Conservation (phyloP, 257 asterid genomes). For the Nicotiana paniculata region DNA sequence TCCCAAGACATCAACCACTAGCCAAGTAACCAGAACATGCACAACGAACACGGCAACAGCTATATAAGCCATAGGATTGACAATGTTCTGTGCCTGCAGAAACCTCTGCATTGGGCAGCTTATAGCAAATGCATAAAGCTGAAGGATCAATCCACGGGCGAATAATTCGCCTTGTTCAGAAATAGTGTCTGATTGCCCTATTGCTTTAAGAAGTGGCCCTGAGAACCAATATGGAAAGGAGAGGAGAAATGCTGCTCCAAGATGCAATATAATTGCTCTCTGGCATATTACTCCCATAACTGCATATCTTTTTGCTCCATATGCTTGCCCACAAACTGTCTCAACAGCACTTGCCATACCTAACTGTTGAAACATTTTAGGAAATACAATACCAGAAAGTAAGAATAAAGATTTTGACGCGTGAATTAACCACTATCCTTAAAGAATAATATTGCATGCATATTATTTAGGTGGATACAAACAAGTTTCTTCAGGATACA, state of each 20-base stretch:
- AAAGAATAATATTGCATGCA: too few species aligned
- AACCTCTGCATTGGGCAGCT: slow-evolving; percentile 32
- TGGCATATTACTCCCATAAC: slow-evolving; percentile 31
- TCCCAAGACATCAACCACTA: slow-evolving; percentile 15
- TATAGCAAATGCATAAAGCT: slow-evolving; percentile 28
- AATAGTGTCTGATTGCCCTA: slow-evolving; percentile 23
- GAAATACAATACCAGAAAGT: too few species aligned
- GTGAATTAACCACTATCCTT: too few species aligned
- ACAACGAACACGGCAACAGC: slow-evolving; percentile 15
- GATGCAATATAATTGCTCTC: slow-evolving; percentile 22
- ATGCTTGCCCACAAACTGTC: slow-evolving; percentile 32
- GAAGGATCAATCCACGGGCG: slow-evolving; percentile 16
- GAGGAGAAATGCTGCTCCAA: slow-evolving; percentile 19
- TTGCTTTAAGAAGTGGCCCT: slow-evolving; percentile 18
- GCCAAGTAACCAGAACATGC: slow-evolving; percentile 27
- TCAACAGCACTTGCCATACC: slow-evolving; percentile 35
- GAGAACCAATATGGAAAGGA: slow-evolving; percentile 22
- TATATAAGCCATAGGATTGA: slow-evolving; percentile 28
- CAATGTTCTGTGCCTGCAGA: slow-evolving; percentile 31
- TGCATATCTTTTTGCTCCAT: slow-evolving; percentile 26
- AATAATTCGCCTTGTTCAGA: slow-evolving; percentile 22
- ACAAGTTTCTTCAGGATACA: too few species aligned
- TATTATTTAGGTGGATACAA: too few species aligned
- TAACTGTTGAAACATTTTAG: slow-evolving; percentile 4
- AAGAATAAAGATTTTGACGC: too few species aligned